These are phyloP conservation scores for Ensete glaucum DNA, from an alignment of 176 grass and related monocot species.

Conservation along the genomic window DNA sequence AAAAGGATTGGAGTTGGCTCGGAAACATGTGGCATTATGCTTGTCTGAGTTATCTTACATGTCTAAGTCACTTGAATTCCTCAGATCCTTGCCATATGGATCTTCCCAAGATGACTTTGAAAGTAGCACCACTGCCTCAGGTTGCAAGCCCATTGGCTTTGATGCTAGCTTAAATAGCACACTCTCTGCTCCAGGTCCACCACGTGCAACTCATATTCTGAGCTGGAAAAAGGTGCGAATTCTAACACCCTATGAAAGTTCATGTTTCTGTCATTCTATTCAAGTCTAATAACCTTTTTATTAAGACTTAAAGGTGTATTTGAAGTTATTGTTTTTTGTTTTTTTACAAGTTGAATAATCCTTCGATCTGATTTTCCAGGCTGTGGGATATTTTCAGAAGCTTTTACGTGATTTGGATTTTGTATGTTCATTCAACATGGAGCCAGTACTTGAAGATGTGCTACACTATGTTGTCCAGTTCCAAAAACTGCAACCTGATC, in stretches of 20 bases:
- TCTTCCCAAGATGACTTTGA: conserved; percentile 42
- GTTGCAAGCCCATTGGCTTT: conserved; percentile 76
- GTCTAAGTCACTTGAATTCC: conserved; percentile 59
- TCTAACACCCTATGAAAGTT: conserved; percentile 5
- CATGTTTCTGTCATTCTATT: conserved; percentile 3
- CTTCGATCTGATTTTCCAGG: conserved; percentile 41
- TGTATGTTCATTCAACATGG: conserved; percentile 61
- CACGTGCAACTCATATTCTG: conserved; percentile 68
- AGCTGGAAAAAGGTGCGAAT: conserved; percentile 71
- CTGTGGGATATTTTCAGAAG: conserved; percentile 80
- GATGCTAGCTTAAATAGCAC: conserved; percentile 78
- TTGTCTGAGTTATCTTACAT: conserved; percentile 78
- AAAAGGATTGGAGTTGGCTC: conserved; percentile 71
- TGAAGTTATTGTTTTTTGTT: neutral
- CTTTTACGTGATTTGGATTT: conserved; percentile 76
- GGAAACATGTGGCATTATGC: conserved; percentile 71
- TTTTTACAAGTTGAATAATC: neutral
- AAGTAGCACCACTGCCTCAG: conserved; percentile 85
- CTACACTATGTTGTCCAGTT: conserved; percentile 78
- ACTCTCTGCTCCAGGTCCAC: conserved; percentile 65
- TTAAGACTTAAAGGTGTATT: neutral
- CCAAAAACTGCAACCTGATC: conserved; percentile 80
- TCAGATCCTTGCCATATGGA: conserved; percentile 44
- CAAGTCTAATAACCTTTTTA: neutral
- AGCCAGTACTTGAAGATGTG: conserved; percentile 52